Evolutionary conservation across 2,329 filamentous ascomycete genomes (phyloP), one percentile per base, ranked within the genome.

Genomic region (Botrytis fragariae): DNA sequence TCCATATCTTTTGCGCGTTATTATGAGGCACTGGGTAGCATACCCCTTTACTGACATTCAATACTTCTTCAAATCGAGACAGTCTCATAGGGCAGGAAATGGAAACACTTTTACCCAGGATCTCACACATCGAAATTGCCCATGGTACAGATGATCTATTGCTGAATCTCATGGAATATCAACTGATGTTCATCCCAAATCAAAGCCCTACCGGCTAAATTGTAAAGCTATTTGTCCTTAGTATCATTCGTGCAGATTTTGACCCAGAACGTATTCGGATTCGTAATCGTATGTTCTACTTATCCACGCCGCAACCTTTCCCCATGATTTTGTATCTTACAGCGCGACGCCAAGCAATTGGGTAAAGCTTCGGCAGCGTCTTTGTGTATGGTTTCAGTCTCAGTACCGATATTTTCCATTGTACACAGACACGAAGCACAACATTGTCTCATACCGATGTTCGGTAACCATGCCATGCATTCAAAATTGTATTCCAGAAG

Each of bases 341-440:
- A 69, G 42, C 25, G 29, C n/a, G 29, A 32, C 6, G 65, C 45
- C 48, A 65, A 65, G 63, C 29, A 48, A n/a, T 6, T 22, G 44
- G 45, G 63, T 37, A n/a, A 57, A 25, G n/a, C 48, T 42, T 25
- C 65, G 29, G 37, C 37, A 54, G 25, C 48, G 37, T 69, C 54
- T 57, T 42, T 69, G 65, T 69, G 48, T 57, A 42, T 57, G 37
- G 65, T 57, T 57, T 32, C 65, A 69, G 18, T 42, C 39, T 42
- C 65, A 68, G 35, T 29, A 29, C 48, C n/a, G 48, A 42, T 22
- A 42, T 22, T 29, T 42, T 42, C 10, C 35, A 68, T 68, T 32
- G 48, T 68, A 68, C 48, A 42, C 22, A 29, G 48, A n/a, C n/a
- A 51, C 25, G n/a, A 37, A 39, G 63, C 37, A 67, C 44, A 64